Conservation (phyloP, 129 eudicot genomes). For the Lonicera japonica region DNA sequence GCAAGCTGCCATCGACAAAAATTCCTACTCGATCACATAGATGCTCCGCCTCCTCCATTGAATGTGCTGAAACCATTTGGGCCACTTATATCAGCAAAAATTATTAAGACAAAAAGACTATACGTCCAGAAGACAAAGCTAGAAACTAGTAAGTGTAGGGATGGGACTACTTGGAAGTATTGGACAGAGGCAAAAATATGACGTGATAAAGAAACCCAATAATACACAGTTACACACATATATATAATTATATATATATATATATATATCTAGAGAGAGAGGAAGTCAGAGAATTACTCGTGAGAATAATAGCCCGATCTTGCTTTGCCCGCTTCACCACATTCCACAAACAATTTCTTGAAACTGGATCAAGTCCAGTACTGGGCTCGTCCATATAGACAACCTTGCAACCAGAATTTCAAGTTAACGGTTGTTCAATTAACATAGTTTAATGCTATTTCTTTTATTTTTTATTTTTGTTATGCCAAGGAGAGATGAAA, state of each 20-base stretch:
- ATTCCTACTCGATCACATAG: constrained; percentile 84
- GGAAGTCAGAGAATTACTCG: constrained; percentile 40
- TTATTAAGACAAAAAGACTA: constrained; percentile 7
- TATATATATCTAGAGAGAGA: too few species aligned
- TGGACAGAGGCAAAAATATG: too few species aligned
- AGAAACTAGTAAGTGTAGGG: too few species aligned
- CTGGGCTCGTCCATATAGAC: constrained; percentile 98
- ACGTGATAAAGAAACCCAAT: too few species aligned
- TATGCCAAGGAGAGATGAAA: neutral
- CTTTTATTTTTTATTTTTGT: too few species aligned
- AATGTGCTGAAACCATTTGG: constrained; percentile 60
- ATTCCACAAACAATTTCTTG: constrained; percentile 78
- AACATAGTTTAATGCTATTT: too few species aligned
- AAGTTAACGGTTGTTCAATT: too few species aligned
- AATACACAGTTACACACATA: neutral
- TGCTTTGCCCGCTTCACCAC: constrained; percentile 81
- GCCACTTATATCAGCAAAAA: constrained; percentile 2
- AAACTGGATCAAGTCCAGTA: constrained; percentile 95
- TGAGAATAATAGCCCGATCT: constrained; percentile 79
- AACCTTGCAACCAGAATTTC: too few species aligned
- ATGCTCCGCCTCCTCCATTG: constrained; percentile 98
- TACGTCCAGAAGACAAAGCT: too few species aligned
- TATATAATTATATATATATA: too few species aligned
- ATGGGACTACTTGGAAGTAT: too few species aligned
- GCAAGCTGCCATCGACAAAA: constrained; percentile 87